phyloP scores from a whole-genome alignment of 2,329 filamentous ascomycete species.

The Venturia carpophila region DNA sequence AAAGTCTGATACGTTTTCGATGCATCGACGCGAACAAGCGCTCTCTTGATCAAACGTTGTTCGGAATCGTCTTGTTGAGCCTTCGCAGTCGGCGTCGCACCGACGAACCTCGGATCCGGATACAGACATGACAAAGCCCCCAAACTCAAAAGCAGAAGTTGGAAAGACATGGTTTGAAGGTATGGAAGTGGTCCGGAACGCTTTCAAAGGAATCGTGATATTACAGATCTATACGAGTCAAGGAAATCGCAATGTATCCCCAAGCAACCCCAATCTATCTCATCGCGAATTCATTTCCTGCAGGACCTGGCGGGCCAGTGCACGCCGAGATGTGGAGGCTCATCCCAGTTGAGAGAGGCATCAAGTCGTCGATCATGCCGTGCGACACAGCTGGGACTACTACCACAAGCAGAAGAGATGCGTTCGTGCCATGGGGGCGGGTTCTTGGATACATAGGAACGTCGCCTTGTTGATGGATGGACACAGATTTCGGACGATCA shows the following conservation, averaged over 20 bases:
- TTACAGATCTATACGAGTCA: background rate
- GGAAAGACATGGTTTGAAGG: background rate
- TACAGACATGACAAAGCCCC: background rate
- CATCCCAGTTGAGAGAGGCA: background rate
- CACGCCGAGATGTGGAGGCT: background rate
- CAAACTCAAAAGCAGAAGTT: slow-evolving; percentile 1
- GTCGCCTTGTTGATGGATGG: too few species aligned
- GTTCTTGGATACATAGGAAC: too few species aligned
- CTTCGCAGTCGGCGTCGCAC: background rate
- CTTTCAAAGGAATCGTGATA: too few species aligned
- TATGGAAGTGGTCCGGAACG: background rate
- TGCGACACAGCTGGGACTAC: background rate
- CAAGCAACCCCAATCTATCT: background rate
- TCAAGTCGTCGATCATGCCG: background rate
- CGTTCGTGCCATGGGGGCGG: too few species aligned
- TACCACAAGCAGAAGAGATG: too few species aligned
- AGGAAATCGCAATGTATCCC: background rate
- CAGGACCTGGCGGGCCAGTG: background rate
- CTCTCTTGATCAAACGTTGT: background rate
- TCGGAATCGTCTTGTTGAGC: background rate
- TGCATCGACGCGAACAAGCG: slow-evolving; percentile 33
- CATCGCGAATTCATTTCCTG: background rate
- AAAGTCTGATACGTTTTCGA: slow-evolving; percentile 40
- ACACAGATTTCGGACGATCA: too few species aligned
- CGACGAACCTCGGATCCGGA: background rate